These are phyloP conservation scores for Lactifluus piperatus DNA, from an alignment of 768 basidiomycete genomes.

Conservation along the genomic window DNA sequence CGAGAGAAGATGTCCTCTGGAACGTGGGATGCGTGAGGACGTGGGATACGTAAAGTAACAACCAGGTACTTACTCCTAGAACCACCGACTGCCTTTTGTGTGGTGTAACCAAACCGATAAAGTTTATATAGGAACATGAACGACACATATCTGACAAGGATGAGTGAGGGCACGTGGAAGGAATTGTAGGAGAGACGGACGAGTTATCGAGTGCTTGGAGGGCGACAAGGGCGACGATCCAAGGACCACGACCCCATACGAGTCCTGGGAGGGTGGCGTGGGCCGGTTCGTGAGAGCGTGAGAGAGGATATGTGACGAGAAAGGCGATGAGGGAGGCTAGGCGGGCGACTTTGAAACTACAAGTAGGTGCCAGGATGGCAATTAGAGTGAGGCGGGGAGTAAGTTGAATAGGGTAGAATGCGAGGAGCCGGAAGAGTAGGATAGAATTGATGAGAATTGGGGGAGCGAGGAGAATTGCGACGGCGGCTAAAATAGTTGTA, in stretches of 20 bases:
- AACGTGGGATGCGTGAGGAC: neutral
- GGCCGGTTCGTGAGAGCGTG: constrained; percentile 5
- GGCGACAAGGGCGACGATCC: constrained; percentile 7
- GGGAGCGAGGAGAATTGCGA: constrained; percentile 9
- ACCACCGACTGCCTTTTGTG: constrained; percentile 5
- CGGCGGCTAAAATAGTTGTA: neutral
- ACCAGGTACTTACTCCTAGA: constrained; percentile 1
- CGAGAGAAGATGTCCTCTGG: constrained; percentile 13
- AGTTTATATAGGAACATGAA: constrained; percentile 18
- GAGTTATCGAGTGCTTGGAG: constrained; percentile 18
- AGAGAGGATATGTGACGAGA: constrained; percentile 10
- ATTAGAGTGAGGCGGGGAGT: constrained; percentile 10
- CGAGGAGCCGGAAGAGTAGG: constrained; percentile 17
- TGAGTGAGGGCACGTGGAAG: neutral
- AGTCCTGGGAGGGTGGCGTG: neutral
- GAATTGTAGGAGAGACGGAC: neutral
- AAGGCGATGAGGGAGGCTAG: constrained; percentile 13
- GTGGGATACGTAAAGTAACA: neutral
- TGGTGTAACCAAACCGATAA: constrained; percentile 8
- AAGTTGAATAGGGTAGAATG: constrained; percentile 17
- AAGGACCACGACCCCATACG: constrained; percentile 17
- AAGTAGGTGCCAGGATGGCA: constrained; percentile 4
- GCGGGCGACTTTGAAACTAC: constrained; percentile 8
- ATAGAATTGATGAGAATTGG: constrained; percentile 18
- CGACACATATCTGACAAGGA: constrained; percentile 11